phyloP scores from a whole-genome alignment of 2,329 filamentous ascomycete species.

The Cryphonectria japonica region DNA sequence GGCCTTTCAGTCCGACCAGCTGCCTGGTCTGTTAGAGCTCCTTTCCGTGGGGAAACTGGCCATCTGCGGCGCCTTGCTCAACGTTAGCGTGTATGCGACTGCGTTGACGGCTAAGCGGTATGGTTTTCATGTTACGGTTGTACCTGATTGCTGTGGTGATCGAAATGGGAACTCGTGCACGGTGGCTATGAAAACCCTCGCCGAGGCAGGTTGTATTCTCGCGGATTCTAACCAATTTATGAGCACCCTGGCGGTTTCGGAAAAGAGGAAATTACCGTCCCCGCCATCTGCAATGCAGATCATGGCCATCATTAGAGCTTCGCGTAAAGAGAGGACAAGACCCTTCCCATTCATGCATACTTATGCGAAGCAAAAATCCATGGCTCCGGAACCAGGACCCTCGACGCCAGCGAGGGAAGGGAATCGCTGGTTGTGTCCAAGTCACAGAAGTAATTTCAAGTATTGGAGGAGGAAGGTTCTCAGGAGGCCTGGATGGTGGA shows the following conservation, averaged over 20 bases:
- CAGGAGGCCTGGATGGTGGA: neutral
- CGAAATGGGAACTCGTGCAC: slow-evolving; percentile 70
- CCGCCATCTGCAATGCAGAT: too few species aligned
- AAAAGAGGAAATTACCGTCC: too few species aligned
- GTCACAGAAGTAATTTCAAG: neutral
- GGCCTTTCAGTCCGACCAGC: slow-evolving; percentile 74
- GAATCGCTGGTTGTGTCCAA: neutral
- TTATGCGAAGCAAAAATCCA: too few species aligned
- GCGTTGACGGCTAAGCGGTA: slow-evolving; percentile 87
- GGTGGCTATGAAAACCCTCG: slow-evolving; percentile 47
- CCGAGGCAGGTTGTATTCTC: too few species aligned
- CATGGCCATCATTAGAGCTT: too few species aligned
- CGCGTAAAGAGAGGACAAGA: too few species aligned
- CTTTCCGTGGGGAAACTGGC: slow-evolving; percentile 88
- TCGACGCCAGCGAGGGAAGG: too few species aligned
- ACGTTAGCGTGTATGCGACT: slow-evolving; percentile 88
- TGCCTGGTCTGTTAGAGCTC: slow-evolving; percentile 75
- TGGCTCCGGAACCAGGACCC: too few species aligned
- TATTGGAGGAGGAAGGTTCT: neutral
- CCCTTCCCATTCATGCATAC: too few species aligned
- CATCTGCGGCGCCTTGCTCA: slow-evolving; percentile 84
- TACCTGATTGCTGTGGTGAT: slow-evolving; percentile 89
- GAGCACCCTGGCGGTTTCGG: too few species aligned
- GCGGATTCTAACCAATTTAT: too few species aligned
- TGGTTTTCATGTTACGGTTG: slow-evolving; percentile 79